Evolutionary conservation across 768 basidiomycete genomes (phyloP), one percentile per base, ranked within the genome.

Genomic region (Suillus subalutaceus): DNA sequence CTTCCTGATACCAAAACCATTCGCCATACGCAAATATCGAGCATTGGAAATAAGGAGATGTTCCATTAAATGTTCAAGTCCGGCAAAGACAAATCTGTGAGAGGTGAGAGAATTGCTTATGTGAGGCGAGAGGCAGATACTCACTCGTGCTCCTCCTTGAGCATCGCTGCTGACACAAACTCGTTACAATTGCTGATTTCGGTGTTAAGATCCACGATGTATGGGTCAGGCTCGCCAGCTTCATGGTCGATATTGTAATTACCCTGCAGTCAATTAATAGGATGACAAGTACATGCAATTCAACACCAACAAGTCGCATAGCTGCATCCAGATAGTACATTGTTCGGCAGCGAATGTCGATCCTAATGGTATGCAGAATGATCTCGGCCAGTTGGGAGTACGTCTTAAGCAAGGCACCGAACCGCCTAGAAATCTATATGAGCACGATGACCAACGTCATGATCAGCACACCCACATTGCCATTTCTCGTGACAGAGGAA

Each of bases 401-500:
- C 2, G 96, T 97, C 79, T 91, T 89, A 50, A 96, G 81, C 55
- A 99, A 82, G 0, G 95, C 93, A 74, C 96, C 91, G 78, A 95
- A 97, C 38, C 95, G 94, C 67, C 97, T 97, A 69, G 4, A 52
- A 30, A 35, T 66, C 44, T 53, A n/a, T 56, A n/a, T 15, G 70
- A 62, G 74, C 37, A 65, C 41, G 43, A 32, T 50, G 20, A 55
- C 44, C 18, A 65, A 26, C 13, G 58, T 6, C 23, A 56, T 46
- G n/a, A 9, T n/a, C 8, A 62, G 63, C 16, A 59, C 37, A 80
- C 94, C 70, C 70, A 96, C 96, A 96, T 74, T 18, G 90, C 83
- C 96, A 97, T 98, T 67, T 96, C 96, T 53, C 81, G 82, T 1
- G 95, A 96, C 40, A 98, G 81, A 4, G 94, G 92, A 5, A 98